Conservation (phyloP, 306 rosid genomes). For the Arachis hypogaea region DNA sequence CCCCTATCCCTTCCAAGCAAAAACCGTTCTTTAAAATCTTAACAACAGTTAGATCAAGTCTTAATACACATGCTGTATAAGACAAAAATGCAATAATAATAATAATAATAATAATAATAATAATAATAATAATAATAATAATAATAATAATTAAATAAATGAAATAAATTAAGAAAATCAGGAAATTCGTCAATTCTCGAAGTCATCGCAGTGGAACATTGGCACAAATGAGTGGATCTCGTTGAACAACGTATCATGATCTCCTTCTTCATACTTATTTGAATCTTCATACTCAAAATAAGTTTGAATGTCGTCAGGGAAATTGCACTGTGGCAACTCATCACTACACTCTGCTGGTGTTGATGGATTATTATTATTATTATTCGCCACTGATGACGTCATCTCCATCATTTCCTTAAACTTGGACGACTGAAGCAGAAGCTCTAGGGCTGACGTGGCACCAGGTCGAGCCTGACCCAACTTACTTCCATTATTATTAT, state of each 20-base stretch:
- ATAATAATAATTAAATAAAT: not conserved
- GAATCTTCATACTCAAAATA: conserved; percentile 73
- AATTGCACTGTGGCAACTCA: conserved; percentile 45
- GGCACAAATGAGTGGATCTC: conserved; percentile 60
- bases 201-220: conserved; percentile 58
- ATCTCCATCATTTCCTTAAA: conserved; percentile 82
- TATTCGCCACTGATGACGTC: conserved; percentile 37
- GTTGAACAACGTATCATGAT: conserved; percentile 57
- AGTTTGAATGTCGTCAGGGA: conserved; percentile 83
- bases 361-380: conserved; percentile 24
- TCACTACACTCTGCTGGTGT: conserved; percentile 26
- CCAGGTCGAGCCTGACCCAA: conserved; percentile 24
- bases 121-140: too few relatives aligned
- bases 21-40: not conserved
- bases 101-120: not conserved
- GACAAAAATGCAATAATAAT: not conserved
- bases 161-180: not conserved
- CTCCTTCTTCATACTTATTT: conserved; percentile 48
- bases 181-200: not conserved
- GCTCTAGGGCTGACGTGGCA: conserved; percentile 72
- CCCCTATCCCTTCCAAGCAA: too few relatives aligned
- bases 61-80: not conserved
- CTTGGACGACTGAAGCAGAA: conserved; percentile 71
- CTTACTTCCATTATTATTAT: conserved; percentile 13
- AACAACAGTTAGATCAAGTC: not conserved